These are phyloP conservation scores for Geosiphon pyriformis DNA, from an alignment of 192 early-diverging fungal genomes.

Conservation along the genomic window DNA sequence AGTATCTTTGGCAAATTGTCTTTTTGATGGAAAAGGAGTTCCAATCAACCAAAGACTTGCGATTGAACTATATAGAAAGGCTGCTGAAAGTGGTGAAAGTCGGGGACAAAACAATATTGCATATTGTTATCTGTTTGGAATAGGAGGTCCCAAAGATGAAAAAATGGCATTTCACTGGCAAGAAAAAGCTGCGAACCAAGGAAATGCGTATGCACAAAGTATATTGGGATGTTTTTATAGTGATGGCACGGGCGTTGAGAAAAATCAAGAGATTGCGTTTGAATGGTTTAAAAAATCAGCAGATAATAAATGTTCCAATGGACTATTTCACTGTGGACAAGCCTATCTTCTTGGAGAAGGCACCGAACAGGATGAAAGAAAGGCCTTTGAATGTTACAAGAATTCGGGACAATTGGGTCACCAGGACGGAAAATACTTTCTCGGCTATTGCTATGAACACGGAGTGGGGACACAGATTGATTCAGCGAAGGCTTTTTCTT, in stretches of 20 bases:
- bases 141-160: constrained; percentile 41
- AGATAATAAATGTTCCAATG: no score
- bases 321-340: constrained; percentile 52
- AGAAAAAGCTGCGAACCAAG: neutral
- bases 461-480: constrained; percentile 48
- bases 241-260: neutral
- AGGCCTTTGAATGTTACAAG: constrained; percentile 48
- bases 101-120: constrained; percentile 77
- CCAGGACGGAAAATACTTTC: neutral
- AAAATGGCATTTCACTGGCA: neutral
- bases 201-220: neutral
- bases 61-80: constrained; percentile 56
- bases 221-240: neutral
- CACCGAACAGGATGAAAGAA: constrained; percentile 37
- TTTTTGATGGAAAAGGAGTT: constrained; percentile 54
- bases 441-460: constrained; percentile 44
- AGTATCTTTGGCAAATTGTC: constrained; percentile 53
- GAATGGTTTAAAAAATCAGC: constrained; percentile 52
- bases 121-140: constrained; percentile 74
- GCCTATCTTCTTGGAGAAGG: constrained; percentile 64
- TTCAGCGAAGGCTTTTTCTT: constrained; percentile 47
- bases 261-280: constrained; percentile 40
- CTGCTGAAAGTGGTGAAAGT: constrained; percentile 64
- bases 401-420: constrained; percentile 47
- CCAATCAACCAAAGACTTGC: constrained; percentile 39